Evolutionary conservation across 306 rosid genomes (phyloP).

Genomic region (Prunus campanulata): DNA sequence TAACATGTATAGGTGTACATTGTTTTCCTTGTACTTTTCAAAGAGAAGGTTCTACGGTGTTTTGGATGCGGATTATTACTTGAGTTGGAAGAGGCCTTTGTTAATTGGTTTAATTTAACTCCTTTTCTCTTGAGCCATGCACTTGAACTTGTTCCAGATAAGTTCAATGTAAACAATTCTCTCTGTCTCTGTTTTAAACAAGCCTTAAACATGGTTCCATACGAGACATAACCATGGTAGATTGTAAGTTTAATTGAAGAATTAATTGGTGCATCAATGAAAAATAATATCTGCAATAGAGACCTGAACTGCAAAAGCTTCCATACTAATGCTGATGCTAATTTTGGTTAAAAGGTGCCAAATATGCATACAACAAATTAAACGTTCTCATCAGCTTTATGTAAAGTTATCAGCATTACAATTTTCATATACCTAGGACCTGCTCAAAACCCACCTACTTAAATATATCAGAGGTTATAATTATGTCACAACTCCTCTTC

Average conservation of each 20-base stretch:
- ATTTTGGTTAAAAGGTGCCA: neutral
- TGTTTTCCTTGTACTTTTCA: neutral
- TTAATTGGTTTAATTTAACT: too few relatives aligned
- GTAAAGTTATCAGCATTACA: conserved; percentile 53
- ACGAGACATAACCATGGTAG: too few relatives aligned
- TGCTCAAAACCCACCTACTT: conserved; percentile 2
- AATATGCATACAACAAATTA: neutral
- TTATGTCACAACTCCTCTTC: neutral
- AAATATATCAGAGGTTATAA: neutral
- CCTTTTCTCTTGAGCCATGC: too few relatives aligned
- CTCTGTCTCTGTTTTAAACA: too few relatives aligned
- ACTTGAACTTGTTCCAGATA: too few relatives aligned
- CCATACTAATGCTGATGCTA: neutral
- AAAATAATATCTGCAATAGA: neutral
- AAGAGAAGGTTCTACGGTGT: neutral
- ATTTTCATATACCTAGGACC: conserved; percentile 26
- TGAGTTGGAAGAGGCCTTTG: too few relatives aligned
- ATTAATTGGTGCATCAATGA: neutral
- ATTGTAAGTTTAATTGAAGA: too few relatives aligned
- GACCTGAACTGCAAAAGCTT: neutral
- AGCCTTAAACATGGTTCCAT: too few relatives aligned
- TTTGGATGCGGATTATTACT: neutral
- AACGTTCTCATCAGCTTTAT: conserved; percentile 22
- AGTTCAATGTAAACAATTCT: too few relatives aligned
- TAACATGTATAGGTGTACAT: neutral